Percentiles rank a stretch among this genome's conserved stretches.
These are phyloP conservation scores for Diaporthe ilicicola DNA, from an alignment of 2,329 filamentous ascomycete species.

Conservation along the genomic window DNA sequence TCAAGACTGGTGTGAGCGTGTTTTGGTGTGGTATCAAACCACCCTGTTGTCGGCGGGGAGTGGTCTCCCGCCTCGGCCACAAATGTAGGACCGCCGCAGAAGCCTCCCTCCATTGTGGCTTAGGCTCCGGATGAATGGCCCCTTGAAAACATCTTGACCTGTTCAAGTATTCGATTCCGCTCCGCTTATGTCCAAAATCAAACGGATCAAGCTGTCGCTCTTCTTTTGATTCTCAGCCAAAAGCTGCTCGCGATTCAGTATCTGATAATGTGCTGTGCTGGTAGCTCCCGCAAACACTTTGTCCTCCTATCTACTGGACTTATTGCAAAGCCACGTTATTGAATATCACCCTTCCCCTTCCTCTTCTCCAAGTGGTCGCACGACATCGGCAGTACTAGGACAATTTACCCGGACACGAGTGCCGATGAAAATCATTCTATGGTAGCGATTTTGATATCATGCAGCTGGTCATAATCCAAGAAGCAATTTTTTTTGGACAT, in stretches of 20 bases:
- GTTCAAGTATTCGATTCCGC: too few relatives aligned
- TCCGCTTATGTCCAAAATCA: too few relatives aligned
- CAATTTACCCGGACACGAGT: slow-evolving; percentile 15
- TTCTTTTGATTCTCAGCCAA: too few relatives aligned
- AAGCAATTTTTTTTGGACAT: neutral
- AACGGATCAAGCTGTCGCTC: too few relatives aligned
- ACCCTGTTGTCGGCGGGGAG: neutral
- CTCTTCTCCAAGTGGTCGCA: neutral
- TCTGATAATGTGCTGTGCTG: too few relatives aligned
- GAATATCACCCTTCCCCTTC: neutral
- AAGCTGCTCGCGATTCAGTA: too few relatives aligned
- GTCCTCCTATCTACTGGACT: neutral
- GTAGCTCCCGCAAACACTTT: neutral
- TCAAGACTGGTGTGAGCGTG: neutral
- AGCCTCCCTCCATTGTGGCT: neutral
- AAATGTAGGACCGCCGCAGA: neutral
- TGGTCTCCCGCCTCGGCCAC: slow-evolving; percentile 3
- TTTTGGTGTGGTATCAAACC: too few relatives aligned
- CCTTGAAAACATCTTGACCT: neutral
- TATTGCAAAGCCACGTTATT: neutral
- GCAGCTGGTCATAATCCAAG: slow-evolving; percentile 11
- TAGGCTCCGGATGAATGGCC: neutral
- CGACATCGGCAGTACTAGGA: neutral
- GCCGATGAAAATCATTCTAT: neutral
- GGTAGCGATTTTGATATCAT: slow-evolving; percentile 7